Base-by-base conservation (phyloP, 306 rosid species). In the Quercus suber region DNA sequence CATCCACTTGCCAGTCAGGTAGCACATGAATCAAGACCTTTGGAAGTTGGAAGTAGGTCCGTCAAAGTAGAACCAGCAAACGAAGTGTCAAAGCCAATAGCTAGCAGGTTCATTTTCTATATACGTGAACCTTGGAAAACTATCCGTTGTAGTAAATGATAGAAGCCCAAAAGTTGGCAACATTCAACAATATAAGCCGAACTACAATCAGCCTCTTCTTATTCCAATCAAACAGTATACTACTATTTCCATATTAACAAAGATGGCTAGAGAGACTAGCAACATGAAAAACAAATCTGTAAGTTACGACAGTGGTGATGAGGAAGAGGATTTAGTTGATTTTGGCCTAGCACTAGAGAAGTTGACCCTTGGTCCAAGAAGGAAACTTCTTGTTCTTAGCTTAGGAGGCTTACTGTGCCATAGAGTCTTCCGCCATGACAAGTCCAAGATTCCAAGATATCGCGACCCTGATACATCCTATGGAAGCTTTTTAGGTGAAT, bases 371-470 rank as follows among this genome's bases (percentile, higher is more conserved):
- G 83, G 72, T 13, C 86, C 82, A 4, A 82, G 74, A 23, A 85
- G 82, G 79, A 85, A 85, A 71, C 82, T 85, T 65, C 70, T 82
- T n/a, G 78, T 85, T 58, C 58, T 85, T 30, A 49, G 84, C n/a
- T 41, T 79, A 7, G 86, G 85, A 59, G 86, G 88, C 1, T 79
- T 85, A 61, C 79, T 82, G 0, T 85, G 84, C 59, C 76, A 82
- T 4, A 75, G 86, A 55, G 77, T 79, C n/a, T 31, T 2, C 57
- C 76, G 76, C 14, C 20, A 51, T 11, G 70, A 27, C 23, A 19
- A 13, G 5, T 18, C 55, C 25, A 17, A 73, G 2, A 2, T 75
- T 10, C 86, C 86, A 1, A 76, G 0, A 21, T 5, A 1, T 17
- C 83, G 84, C 11, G 0, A 5, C 10, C 76, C 68, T 18, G 84